Conservation (phyloP, 108 stramenopile species). For the Fragilaria crotonensis region DNA sequence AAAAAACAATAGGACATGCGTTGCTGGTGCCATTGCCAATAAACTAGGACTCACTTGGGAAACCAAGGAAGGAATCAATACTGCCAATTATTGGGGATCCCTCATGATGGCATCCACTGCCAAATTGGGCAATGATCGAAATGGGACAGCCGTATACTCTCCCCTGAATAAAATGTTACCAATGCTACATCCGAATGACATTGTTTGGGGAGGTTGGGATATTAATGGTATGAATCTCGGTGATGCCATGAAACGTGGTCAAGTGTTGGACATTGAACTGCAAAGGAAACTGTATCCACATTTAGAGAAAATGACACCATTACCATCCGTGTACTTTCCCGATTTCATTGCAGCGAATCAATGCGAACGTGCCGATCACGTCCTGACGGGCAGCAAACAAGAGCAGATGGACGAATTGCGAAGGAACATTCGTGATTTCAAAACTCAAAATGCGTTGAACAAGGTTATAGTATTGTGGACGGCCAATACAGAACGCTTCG, state of each 20-base stretch:
- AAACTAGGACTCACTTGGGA: conserved; percentile 85
- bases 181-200: conserved; percentile 88
- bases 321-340: conserved; percentile 90
- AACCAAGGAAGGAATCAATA: conserved; percentile 85
- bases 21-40: conserved; percentile 93
- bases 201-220: conserved; percentile 99
- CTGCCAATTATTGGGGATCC: conserved; percentile 94
- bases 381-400: conserved; percentile 84
- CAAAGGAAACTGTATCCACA: conserved; percentile 89
- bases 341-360: conserved; percentile 99
- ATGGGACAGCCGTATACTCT: conserved; percentile 83
- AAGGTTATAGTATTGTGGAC: conserved; percentile 96
- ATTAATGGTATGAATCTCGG: conserved; percentile 86
- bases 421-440: conserved; percentile 91
- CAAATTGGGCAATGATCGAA: conserved; percentile 77
- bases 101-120: conserved; percentile 91
- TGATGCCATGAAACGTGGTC: conserved; percentile 87
- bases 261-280: conserved; percentile 87
- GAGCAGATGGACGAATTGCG: conserved; percentile 93
- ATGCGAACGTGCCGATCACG: conserved; percentile 92
- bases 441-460: conserved; percentile 75
- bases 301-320: conserved; percentile 85
- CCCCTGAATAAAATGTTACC: conserved; percentile 91
- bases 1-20: conserved; percentile 65
- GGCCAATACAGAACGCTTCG: conserved; percentile 97